phyloP scores from a whole-genome alignment of 2,329 filamentous ascomycete genomes.

The Colletotrichum brevisporum region DNA sequence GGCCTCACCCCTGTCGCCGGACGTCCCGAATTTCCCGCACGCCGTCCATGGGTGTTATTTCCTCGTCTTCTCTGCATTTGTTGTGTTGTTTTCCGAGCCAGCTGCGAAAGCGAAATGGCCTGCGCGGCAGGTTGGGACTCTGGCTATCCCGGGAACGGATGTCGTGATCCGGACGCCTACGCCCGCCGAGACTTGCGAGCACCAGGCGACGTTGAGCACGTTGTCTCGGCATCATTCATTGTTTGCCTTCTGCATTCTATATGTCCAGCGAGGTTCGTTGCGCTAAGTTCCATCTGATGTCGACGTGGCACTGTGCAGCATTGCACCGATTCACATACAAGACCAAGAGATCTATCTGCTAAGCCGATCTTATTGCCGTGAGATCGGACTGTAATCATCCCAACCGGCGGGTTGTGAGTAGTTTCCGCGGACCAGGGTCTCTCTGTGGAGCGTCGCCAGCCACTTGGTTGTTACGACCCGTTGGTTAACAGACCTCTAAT shows the following conservation, averaged over 20 bases:
- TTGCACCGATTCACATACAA: neutral
- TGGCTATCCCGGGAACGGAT: neutral
- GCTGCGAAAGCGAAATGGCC: neutral
- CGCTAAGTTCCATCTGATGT: neutral
- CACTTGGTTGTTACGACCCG: too few relatives aligned
- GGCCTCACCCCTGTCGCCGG: constrained; percentile 1
- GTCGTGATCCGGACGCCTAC: neutral
- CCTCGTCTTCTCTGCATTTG: neutral
- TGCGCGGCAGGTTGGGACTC: neutral
- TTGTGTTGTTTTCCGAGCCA: too few relatives aligned
- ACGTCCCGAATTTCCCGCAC: neutral
- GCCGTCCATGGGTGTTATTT: neutral
- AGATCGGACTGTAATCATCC: too few relatives aligned
- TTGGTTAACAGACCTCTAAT: too few relatives aligned
- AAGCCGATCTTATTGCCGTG: constrained; percentile 7
- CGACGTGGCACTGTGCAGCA: neutral
- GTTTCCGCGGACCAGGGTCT: neutral
- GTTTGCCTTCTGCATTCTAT: too few relatives aligned
- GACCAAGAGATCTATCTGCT: neutral
- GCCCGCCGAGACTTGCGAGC: too few relatives aligned
- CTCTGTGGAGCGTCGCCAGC: too few relatives aligned
- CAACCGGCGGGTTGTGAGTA: neutral
- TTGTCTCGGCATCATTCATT: too few relatives aligned
- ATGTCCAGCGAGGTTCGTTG: neutral
- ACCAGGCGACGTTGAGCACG: too few relatives aligned